These are phyloP conservation scores for Neofusicoccum sp. DNA, from an alignment of 2,329 filamentous ascomycete genomes.

Conservation along the genomic window DNA sequence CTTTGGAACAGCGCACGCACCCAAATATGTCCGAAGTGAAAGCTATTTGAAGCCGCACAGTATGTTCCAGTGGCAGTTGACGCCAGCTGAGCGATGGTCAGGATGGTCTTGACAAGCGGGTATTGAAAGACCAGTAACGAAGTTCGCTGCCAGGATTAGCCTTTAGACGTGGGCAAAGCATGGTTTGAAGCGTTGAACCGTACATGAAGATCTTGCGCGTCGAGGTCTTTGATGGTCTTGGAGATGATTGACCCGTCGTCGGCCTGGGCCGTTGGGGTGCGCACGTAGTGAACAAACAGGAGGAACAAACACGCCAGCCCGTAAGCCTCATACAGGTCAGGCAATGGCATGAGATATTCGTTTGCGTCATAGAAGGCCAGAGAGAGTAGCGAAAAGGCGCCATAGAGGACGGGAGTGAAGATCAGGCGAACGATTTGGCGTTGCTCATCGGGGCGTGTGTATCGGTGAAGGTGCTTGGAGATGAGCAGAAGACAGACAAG, in stretches of 20 bases:
- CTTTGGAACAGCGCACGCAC: slow-evolving; percentile 25
- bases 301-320: slow-evolving; percentile 26
- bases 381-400: slow-evolving; percentile 28
- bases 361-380: slow-evolving; percentile 30
- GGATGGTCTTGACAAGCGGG: slow-evolving; percentile 28
- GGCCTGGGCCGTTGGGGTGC: background rate
- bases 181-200: slow-evolving; percentile 16
- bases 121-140: slow-evolving; percentile 35
- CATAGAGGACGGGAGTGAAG: slow-evolving; percentile 29
- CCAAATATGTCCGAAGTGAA: slow-evolving; percentile 4
- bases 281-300: background rate
- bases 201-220: background rate
- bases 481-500: slow-evolving; percentile 28
- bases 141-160: slow-evolving; percentile 22
- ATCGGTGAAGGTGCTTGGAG: slow-evolving; percentile 30
- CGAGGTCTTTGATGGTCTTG: background rate
- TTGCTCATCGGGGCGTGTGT: slow-evolving; percentile 33
- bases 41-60: slow-evolving; percentile 22
- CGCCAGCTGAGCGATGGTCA: slow-evolving; percentile 27
- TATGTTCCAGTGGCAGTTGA: slow-evolving; percentile 29
- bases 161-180: background rate
- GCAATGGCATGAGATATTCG: slow-evolving; percentile 32
- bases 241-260: background rate
- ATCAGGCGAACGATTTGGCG: slow-evolving; percentile 34
- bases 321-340: slow-evolving; percentile 34